Evolutionary conservation across 352 stramenopile species (phyloP), one percentile per base, ranked within the genome.

Genomic region (Sclerospora graminicola): DNA sequence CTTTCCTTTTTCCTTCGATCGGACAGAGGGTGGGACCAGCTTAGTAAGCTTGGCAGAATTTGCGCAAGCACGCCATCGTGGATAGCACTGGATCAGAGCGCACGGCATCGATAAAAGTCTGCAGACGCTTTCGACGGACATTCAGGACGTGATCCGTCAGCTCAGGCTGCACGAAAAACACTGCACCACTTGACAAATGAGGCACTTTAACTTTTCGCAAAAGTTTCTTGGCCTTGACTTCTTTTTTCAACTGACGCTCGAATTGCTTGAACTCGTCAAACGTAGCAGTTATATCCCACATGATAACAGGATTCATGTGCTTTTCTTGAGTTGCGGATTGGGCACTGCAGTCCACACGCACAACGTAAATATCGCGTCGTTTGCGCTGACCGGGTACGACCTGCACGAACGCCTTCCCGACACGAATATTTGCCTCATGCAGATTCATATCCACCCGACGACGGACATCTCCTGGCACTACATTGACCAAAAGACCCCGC

Each of bases 221-320:
- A 8, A 72, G 42, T 39, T 77, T 67, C 44, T 84, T 85, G 43
- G 53, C 39, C 57, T 79, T 64, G 14, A 79, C 33, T 34, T 90
- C 79, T 41, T 66, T 63, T 47, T 78, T 82, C 14, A 90, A 41
- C n/a, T 69, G 63, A 21, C 63, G 69, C 41, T 87, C 69, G 29
- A 90, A 60, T 40, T 66, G 65, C 46, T 83, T 69, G 56, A 90
- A 89, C 26, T 90, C 79, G 20, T 67, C 55, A 53, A 88, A 89
- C 0, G 76, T 78, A 29, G 76, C 74, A 9, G 76, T 87, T 13
- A 90, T 29, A 34, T 90, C 79, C 79, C 79, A 90, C 79, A 90
- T 89, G 26, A 89, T 62, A 5, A 81, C 69, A 5, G 74, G 78
- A 39, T 89, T 89, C 72, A 89, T 83, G 63, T 87, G 76, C 51